Base-by-base conservation (phyloP, 2,329 filamentous ascomycete genomes). In the Apiospora koreana region DNA sequence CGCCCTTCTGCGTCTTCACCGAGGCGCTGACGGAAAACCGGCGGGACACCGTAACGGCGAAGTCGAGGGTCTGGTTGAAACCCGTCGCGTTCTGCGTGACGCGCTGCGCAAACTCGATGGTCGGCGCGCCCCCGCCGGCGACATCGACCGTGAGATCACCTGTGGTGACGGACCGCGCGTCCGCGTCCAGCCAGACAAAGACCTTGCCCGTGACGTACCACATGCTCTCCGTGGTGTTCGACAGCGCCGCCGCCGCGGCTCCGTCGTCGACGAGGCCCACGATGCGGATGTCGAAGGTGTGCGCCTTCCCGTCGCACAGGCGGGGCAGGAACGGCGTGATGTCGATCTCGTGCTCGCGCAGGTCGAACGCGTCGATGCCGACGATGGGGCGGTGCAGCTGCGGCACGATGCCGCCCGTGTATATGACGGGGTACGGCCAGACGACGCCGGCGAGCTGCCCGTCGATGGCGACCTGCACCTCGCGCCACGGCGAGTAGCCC, bases 351-450 rank as follows among this genome's bases (percentile, higher is more conserved):
- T 93, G 90, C 78, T 96, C 93, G 62, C 88, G 85, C 31, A 97
- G 83, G 77, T 96, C 93, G 77, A 94, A 96, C 0, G 93, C 89
- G 76, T 96, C 91, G 25, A 93, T 89, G 0, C 93, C 93, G 2
- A 93, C 93, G 69, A 96, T 86, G 0, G 94, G 94, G 8, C 93
- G 86, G 87, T 94, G 94, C 48, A 96, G 86, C 1, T 89, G 89
- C 5, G 93, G 93, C 0, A 92, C 91, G 7, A 97, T 85, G 1
- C 93, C 93, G 2, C 94, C 94, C 0, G 94, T 95, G 75, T 95
- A 95, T 66, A 97, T 91, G 23, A 94, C 86, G 0, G 93, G 93
- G 75, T 93, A 95, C 0, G 94, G 94, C 93, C 92, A 96, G 42
- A 89, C 87, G 1, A 94, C 89, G 2, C 93, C 94, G 1, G 92